Conservation (phyloP, 805 yeast species). For the Saccharomycopsis amapae region DNA sequence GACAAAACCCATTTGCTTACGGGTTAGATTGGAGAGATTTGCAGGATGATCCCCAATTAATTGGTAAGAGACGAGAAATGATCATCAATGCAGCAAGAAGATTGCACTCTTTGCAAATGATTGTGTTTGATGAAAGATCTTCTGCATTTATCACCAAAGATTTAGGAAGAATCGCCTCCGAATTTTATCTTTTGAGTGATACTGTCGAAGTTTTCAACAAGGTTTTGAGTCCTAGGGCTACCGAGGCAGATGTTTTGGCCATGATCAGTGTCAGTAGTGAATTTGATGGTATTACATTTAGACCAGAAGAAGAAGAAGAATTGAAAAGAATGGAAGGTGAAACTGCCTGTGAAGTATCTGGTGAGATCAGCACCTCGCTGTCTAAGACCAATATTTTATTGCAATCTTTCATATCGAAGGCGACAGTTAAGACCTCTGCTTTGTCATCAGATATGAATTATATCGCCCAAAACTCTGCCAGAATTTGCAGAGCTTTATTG, state of each 20-base stretch:
- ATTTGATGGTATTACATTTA: slow-evolving; percentile 79
- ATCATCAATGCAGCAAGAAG: slow-evolving; percentile 73
- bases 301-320: slow-evolving; percentile 83
- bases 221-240: slow-evolving; percentile 73
- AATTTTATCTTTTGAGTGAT: slow-evolving; percentile 78
- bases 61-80: slow-evolving; percentile 67
- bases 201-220: slow-evolving; percentile 86
- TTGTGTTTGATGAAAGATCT: slow-evolving; percentile 80
- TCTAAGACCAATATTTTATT: slow-evolving; percentile 83
- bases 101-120: slow-evolving; percentile 86
- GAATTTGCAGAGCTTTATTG: slow-evolving; percentile 88
- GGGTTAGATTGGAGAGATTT: slow-evolving; percentile 87
- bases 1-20: slow-evolving; percentile 85
- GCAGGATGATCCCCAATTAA: slow-evolving; percentile 72
- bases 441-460: slow-evolving; percentile 81
- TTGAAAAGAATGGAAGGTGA: slow-evolving; percentile 52
- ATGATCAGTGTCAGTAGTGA: slow-evolving; percentile 90
- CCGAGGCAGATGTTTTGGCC: slow-evolving; percentile 86
- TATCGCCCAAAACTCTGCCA: slow-evolving; percentile 91
- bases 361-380: slow-evolving; percentile 64
- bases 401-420: slow-evolving; percentile 81
- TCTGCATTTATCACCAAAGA: slow-evolving; percentile 79
- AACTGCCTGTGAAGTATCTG: slow-evolving; percentile 76
- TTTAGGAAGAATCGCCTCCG: slow-evolving; percentile 90
- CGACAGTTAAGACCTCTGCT: slow-evolving; percentile 68